Percentiles rank a stretch among this genome's conserved stretches.
These are phyloP conservation scores for Mucor irregularis DNA, from an alignment of 371 early-diverging fungal species.

Conservation along the genomic window DNA sequence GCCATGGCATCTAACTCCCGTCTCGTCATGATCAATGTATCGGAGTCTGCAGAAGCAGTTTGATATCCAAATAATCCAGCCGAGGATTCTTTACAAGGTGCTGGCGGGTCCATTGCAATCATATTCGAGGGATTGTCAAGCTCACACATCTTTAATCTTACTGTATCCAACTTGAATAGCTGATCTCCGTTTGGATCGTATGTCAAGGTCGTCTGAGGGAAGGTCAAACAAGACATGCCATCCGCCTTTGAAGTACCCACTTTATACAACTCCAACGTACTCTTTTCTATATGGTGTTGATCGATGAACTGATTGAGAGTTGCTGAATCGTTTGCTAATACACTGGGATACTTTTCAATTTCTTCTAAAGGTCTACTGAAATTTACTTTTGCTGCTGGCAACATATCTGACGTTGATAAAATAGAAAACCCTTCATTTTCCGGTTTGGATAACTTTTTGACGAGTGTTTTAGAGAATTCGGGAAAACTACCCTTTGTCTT, in stretches of 20 bases:
- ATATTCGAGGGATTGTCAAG: slow-evolving; percentile 13
- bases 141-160: slow-evolving; percentile 40
- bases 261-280: slow-evolving; percentile 22
- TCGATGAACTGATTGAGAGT: slow-evolving; percentile 15
- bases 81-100: slow-evolving; percentile 6
- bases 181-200: slow-evolving; percentile 12
- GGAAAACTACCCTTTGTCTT: slow-evolving; percentile 26
- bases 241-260: slow-evolving; percentile 26
- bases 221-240: slow-evolving; percentile 33
- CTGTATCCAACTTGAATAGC: slow-evolving; percentile 23
- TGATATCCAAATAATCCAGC: slow-evolving; percentile 72
- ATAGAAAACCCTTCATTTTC: neutral
- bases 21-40: slow-evolving; percentile 56
- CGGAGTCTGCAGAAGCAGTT: slow-evolving; percentile 37
- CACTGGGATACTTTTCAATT: slow-evolving; percentile 22
- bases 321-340: slow-evolving; percentile 13
- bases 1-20: slow-evolving; percentile 75
- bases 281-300: slow-evolving; percentile 24
- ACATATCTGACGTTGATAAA: slow-evolving; percentile 9
- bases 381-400: neutral
- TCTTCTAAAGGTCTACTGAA: slow-evolving; percentile 29
- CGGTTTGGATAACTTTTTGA: neutral
- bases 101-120: slow-evolving; percentile 31
- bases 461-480: slow-evolving; percentile 13
- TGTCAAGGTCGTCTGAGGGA: slow-evolving; percentile 40